Conservation (phyloP, 1,284 basidiomycete genomes). For the Heterobasidion occidentale region DNA sequence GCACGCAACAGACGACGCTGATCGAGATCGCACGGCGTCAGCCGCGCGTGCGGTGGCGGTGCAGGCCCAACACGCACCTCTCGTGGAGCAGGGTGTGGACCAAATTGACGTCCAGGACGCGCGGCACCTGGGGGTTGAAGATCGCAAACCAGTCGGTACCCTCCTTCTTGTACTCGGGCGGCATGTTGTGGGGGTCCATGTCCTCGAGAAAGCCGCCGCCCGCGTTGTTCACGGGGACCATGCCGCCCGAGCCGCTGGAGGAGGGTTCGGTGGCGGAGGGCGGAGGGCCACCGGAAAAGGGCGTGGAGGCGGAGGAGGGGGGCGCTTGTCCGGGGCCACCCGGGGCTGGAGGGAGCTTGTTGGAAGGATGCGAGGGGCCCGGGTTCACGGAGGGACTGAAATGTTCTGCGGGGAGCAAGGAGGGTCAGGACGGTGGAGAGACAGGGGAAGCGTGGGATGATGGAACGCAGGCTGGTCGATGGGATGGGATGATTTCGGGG, state of each 20-base stretch:
- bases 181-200: slow-evolving; percentile 37
- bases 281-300: slow-evolving; percentile 7
- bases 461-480: neutral
- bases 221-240: slow-evolving; percentile 16
- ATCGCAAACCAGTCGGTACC: slow-evolving; percentile 94
- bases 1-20: slow-evolving; percentile 88
- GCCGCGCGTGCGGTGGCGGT: slow-evolving; percentile 1
- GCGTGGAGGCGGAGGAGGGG: slow-evolving; percentile 11
- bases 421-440: slow-evolving; percentile 1
- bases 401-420: slow-evolving; percentile 8
- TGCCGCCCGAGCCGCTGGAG: slow-evolving; percentile 4
- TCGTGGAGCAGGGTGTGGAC: slow-evolving; percentile 92
- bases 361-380: neutral
- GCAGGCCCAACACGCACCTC: slow-evolving; percentile 48
- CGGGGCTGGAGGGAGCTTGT: slow-evolving; percentile 2
- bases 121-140: slow-evolving; percentile 83
- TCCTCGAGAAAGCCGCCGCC: slow-evolving; percentile 32
- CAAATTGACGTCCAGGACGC: slow-evolving; percentile 79
- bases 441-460: neutral
- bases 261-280: slow-evolving; percentile 1
- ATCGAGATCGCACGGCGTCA: neutral
- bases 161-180: slow-evolving; percentile 63
- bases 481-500: neutral
- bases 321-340: slow-evolving; percentile 13
- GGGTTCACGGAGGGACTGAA: slow-evolving; percentile 12